phyloP scores from a whole-genome alignment of 352 stramenopile genomes.

The Phytopythium vexans region DNA sequence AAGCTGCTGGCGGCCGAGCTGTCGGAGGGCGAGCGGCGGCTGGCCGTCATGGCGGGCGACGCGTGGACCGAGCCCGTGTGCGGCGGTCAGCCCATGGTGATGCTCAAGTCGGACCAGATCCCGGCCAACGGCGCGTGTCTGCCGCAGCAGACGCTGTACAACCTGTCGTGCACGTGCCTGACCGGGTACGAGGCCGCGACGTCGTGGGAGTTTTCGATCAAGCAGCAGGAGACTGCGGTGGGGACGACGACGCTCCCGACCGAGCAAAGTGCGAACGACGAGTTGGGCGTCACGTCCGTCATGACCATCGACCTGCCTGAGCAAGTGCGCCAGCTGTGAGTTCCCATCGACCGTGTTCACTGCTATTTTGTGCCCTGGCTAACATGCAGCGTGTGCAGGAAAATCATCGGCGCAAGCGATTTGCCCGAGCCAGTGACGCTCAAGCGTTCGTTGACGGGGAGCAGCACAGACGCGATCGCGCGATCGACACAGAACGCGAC shows the following conservation, averaged over 20 bases:
- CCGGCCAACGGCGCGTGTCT: conserved; percentile 32
- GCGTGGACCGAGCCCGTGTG: conserved; percentile 34
- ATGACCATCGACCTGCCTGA: conserved; percentile 7
- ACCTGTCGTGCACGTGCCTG: conserved; percentile 45
- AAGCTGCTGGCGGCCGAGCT: conserved; percentile 28
- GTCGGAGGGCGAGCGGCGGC: conserved; percentile 20
- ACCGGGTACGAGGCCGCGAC: conserved; percentile 24
- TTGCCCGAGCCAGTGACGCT: conserved; percentile 19
- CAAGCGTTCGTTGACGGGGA: conserved; percentile 13
- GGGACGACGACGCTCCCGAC: neutral
- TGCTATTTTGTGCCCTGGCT: too few species aligned
- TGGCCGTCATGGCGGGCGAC: conserved; percentile 27
- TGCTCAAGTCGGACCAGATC: conserved; percentile 25
- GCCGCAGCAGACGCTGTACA: conserved; percentile 22
- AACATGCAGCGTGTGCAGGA: neutral
- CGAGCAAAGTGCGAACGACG: neutral
- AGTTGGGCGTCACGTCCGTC: neutral
- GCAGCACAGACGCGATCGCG: conserved; percentile 17
- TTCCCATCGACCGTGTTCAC: too few species aligned
- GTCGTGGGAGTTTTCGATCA: conserved; percentile 30
- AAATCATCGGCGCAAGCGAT: neutral
- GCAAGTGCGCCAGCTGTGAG: conserved; percentile 3
- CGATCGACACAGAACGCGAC: conserved; percentile 14
- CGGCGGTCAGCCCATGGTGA: conserved; percentile 27
- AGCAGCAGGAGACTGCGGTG: neutral